Conservation (phyloP, 352 stramenopile genomes). For the Phytophthora pini region DNA sequence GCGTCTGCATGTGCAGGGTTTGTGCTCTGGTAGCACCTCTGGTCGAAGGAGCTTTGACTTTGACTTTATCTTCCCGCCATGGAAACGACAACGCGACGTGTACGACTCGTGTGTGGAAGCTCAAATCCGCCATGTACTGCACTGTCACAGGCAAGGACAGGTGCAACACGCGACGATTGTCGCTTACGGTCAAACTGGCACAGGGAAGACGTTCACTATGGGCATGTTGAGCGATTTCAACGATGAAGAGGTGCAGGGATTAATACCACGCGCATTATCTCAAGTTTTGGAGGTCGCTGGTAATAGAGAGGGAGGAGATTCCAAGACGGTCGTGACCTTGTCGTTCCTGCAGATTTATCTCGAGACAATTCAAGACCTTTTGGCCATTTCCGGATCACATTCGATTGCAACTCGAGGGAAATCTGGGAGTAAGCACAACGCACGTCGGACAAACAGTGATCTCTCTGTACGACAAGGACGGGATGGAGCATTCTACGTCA, state of each 20-base stretch:
- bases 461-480: constrained; percentile 56
- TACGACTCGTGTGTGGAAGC: constrained; percentile 50
- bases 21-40: constrained; percentile 10
- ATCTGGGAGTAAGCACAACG: not conserved
- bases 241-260: constrained; percentile 43
- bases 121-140: constrained; percentile 54
- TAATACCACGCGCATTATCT: constrained; percentile 69
- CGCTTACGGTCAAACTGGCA: constrained; percentile 78
- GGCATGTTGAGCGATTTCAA: constrained; percentile 58
- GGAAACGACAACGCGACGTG: constrained; percentile 55
- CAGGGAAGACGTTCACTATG: constrained; percentile 84
- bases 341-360: constrained; percentile 83
- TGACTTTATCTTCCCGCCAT: constrained; percentile 65
- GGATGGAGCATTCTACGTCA: constrained; percentile 66
- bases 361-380: constrained; percentile 72
- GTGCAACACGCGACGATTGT: constrained; percentile 58
- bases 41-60: constrained; percentile 65
- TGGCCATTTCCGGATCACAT: constrained; percentile 32
- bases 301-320: constrained; percentile 10
- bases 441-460: constrained; percentile 15
- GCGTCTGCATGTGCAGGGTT: constrained; percentile 32
- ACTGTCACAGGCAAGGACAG: constrained; percentile 21
- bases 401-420: constrained; percentile 8
- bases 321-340: constrained; percentile 37
- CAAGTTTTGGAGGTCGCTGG: constrained; percentile 54